phyloP scores from a whole-genome alignment of 495 filamentous ascomycete genomes.

The Podospora comata region DNA sequence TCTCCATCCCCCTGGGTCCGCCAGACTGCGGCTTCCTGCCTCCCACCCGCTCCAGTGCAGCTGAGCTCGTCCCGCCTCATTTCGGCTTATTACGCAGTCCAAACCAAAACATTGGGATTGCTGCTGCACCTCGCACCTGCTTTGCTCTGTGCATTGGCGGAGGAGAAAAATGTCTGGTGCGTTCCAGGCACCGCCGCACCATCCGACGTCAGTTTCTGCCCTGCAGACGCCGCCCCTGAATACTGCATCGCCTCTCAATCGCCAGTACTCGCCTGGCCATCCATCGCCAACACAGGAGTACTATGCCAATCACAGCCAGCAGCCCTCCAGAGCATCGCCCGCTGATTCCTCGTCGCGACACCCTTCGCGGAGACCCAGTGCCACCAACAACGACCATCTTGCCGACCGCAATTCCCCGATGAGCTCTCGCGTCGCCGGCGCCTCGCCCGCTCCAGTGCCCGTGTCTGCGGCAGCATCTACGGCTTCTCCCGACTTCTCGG shows the following conservation, averaged over 20 bases:
- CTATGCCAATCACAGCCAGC: slow-evolving; percentile 44
- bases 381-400: slow-evolving; percentile 55
- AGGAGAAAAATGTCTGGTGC: slow-evolving; percentile 53
- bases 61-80: slow-evolving; percentile 18
- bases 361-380: slow-evolving; percentile 51
- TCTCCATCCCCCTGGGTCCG: slow-evolving; percentile 8
- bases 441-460: slow-evolving; percentile 48
- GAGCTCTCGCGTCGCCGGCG: slow-evolving; percentile 45
- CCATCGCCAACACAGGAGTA: slow-evolving; percentile 44
- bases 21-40: slow-evolving; percentile 16
- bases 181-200: slow-evolving; percentile 53
- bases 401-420: slow-evolving; percentile 45
- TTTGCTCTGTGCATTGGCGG: slow-evolving; percentile 27
- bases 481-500: slow-evolving; percentile 33
- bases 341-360: slow-evolving; percentile 41
- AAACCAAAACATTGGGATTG: slow-evolving; percentile 16
- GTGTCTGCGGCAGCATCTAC: slow-evolving; percentile 37
- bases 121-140: slow-evolving; percentile 2
- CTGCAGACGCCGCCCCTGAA: slow-evolving; percentile 47
- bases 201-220: slow-evolving; percentile 45
- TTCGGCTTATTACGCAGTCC: slow-evolving; percentile 8
- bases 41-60: slow-evolving; percentile 7
- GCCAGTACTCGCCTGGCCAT: slow-evolving; percentile 41
- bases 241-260: slow-evolving; percentile 44
- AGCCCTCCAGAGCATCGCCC: slow-evolving; percentile 35